A percentile compares a stretch with the other conserved stretches of the same genome.
Conservation (phyloP, 169 alveolate species). For the Cryptosporidium sp. region DNA sequence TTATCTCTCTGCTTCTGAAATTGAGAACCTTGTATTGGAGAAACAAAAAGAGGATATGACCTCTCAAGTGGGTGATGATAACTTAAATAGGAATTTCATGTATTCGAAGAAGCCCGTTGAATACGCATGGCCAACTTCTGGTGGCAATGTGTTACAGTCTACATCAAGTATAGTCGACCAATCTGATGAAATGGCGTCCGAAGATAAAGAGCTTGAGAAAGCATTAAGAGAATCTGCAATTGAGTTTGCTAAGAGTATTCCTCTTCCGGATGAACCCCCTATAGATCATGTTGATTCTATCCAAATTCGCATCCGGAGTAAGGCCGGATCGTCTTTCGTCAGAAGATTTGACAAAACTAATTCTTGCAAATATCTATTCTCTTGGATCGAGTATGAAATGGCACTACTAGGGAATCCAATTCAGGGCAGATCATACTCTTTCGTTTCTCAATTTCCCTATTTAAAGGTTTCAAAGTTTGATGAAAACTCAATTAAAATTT, state of each 20-base stretch:
- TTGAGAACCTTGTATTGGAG: constrained; percentile 6
- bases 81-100: constrained; percentile 11
- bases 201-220: constrained; percentile 44
- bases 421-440: constrained; percentile 3
- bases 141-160: constrained; percentile 27
- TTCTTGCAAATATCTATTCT: constrained; percentile 5
- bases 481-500: constrained; percentile 19
- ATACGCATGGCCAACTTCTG: constrained; percentile 58
- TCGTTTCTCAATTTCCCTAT: constrained; percentile 54
- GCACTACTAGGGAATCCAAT: constrained; percentile 43
- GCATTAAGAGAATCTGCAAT: constrained; percentile 42
- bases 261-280: constrained; percentile 52
- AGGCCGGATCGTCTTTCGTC: constrained; percentile 23
- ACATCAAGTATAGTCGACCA: neutral
- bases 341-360: constrained; percentile 22
- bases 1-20: constrained; percentile 29
- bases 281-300: neutral
- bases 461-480: constrained; percentile 14
- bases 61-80: neutral
- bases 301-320: constrained; percentile 41
- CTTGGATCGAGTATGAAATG: constrained; percentile 60
- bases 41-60: constrained; percentile 19
- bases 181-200: neutral
- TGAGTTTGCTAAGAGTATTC: constrained; percentile 37
- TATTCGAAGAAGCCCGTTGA: constrained; percentile 16